Evolutionary conservation across 164 flowering plant genomes (phyloP), one percentile per base, ranked within the genome.

Genomic region (Cinnamomum chago): DNA sequence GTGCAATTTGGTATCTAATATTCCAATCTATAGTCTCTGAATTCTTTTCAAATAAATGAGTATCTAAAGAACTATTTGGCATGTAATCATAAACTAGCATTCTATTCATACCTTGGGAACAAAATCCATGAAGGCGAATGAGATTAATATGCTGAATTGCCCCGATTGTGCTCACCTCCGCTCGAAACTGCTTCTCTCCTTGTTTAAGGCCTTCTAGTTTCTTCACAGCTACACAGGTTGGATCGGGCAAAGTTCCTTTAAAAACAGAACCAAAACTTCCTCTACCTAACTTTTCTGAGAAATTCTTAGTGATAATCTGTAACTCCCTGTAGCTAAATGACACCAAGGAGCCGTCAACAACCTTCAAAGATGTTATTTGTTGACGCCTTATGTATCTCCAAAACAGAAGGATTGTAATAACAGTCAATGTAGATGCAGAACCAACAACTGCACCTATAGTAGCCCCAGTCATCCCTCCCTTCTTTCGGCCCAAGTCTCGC

Each of bases 121-220:
- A 88, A 35, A 87, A 86, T 22, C 91, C 91, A 3, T 81, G 84
- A 50, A 88, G 81, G 15, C 85, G 81, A 27, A 86, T 82, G 5
- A 87, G 85, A 80, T 88, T 86, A 22, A 84, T 79, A 68, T 86
- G 90, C 33, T 85, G 92, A 73, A 88, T 82, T 58, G 80, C 84
- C 67, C 94, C 94, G 12, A 90, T 87, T 2, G 88, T 88, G 81
- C 83, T 85, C 11, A 90, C 94, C 70, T 90, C 92, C 2, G 84
- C 71, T 58, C 87, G 74, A 69, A 87, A 88, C 70, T 86, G 88
- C 82, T 88, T 86, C 68, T 86, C 88, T n/a, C 85, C 86, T 77
- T 88, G 93, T 27, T 74, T 76, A 20, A 79, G 13, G 72, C 86
- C 76, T 72, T 86, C 35, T 30, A 30, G 35, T 30, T 30, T 30